Evolutionary conservation across 768 basidiomycete species (phyloP).

Genomic region (Russula sp.): DNA sequence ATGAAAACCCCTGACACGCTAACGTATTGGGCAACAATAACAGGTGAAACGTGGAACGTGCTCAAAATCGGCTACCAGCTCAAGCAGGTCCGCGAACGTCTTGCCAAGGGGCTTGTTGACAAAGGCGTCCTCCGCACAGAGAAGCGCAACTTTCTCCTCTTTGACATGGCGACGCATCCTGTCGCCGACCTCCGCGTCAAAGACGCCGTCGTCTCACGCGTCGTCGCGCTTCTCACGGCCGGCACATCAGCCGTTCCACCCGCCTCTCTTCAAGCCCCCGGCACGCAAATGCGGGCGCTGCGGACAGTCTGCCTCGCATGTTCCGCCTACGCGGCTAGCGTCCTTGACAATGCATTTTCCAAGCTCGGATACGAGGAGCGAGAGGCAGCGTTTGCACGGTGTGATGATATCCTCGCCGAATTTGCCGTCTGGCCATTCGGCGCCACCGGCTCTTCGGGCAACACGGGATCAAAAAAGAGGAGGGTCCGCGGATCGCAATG

Average conservation of each 20-base stretch:
- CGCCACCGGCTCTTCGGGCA: constrained; percentile 32
- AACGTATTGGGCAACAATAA: not conserved
- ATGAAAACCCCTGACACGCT: not conserved
- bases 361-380: constrained; percentile 88
- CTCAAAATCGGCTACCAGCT: constrained; percentile 99
- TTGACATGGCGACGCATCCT: constrained; percentile 99
- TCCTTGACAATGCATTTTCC: constrained; percentile 91
- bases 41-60: constrained; percentile 99
- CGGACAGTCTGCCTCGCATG: constrained; percentile 85
- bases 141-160: constrained; percentile 96
- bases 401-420: constrained; percentile 91
- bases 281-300: constrained; percentile 73
- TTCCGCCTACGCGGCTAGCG: constrained; percentile 91
- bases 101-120: constrained; percentile 96
- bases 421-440: constrained; percentile 91
- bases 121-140: constrained; percentile 99
- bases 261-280: constrained; percentile 69
- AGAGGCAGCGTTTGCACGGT: constrained; percentile 88
- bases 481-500: constrained; percentile 50
- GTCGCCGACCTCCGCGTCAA: constrained; percentile 92
- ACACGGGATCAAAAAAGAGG: constrained; percentile 36
- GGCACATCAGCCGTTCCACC: constrained; percentile 79
- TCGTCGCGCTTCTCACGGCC: constrained; percentile 74
- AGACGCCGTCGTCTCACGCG: constrained; percentile 74
- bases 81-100: constrained; percentile 95